Base-by-base conservation (phyloP, 1,284 basidiomycete genomes). In the Lignosus rhinocerotis region DNA sequence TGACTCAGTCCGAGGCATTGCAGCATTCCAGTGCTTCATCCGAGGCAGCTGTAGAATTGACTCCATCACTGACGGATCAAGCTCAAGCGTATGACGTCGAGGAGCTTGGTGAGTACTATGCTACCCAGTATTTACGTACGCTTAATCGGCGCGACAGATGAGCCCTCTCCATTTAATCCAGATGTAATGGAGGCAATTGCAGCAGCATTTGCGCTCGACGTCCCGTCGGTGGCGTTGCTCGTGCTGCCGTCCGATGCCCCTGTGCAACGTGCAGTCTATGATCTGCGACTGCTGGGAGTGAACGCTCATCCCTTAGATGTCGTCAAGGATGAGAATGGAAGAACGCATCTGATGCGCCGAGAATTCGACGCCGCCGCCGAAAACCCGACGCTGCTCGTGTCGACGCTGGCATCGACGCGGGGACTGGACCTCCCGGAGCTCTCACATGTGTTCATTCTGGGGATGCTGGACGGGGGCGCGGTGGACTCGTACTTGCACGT, bases 371-470 rank as follows among this genome's bases (percentile, higher is more conserved):
- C 62, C 21, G 61, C 69, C 31, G 71, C 76, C 44, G 81, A 79
- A 63, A 79, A 80, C 62, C 87, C 90, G 21, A 81, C 74, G 19
- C 70, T 92, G 65, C 76, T 92, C 30, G 86, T 92, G 38, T 80
- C 81, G 19, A 92, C 88, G 3, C 73, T 82, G 17, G 84, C 87
- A 19, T 83, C 84, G 19, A 84, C 81, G 36, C 84, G 90, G 42
- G 90, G 90, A 14, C 72, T 92, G 51, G 90, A 92, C 72, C 72
- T 92, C 46, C 85, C 85, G 10, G 78, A 79, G 57, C 75, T 92
- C 63, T 83, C 82, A 50, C 90, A 92, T 67, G 88, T 92, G 17
- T 91, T 92, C 69, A 76, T 91, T 53, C 72, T 88, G 43, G 88
- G 87, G 6, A 72, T 86, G 1, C 80, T 82, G 7, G 80, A 82